These are phyloP conservation scores for Piromyces sp. DNA, from an alignment of 192 early-diverging fungal species.

Conservation along the genomic window DNA sequence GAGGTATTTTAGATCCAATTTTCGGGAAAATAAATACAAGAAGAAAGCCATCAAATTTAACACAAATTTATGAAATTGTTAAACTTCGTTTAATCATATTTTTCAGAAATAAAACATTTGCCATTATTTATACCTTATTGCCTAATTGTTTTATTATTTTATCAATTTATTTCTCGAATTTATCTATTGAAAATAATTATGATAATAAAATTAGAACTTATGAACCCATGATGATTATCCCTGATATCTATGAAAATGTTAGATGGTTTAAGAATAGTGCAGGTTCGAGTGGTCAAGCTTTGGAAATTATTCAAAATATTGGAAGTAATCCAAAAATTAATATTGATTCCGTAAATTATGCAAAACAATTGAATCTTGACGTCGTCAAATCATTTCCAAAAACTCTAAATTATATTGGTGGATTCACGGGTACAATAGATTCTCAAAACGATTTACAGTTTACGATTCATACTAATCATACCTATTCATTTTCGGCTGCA, in stretches of 20 bases:
- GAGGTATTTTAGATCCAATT: too few species aligned
- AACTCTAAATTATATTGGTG: neutral
- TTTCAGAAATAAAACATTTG: neutral
- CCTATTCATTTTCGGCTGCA: neutral
- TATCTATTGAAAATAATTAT: neutral
- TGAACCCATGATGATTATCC: neutral
- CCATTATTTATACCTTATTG: neutral
- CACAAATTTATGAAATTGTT: neutral
- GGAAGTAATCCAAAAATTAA: neutral
- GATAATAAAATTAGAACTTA: neutral
- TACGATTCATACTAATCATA: neutral
- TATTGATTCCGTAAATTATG: neutral
- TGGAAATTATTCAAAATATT: neutral
- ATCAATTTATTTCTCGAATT: neutral
- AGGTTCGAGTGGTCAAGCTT: neutral
- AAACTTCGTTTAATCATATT: neutral
- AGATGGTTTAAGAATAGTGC: neutral
- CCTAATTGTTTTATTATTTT: neutral
- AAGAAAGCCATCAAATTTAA: neutral
- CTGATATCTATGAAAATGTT: neutral
- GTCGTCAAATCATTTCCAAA: neutral
- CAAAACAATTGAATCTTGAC: neutral
- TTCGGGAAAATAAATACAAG: neutral
- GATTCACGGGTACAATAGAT: neutral
- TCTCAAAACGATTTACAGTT: neutral